phyloP scores from a whole-genome alignment of 352 stramenopile species.

The Phytophthora sp. region DNA sequence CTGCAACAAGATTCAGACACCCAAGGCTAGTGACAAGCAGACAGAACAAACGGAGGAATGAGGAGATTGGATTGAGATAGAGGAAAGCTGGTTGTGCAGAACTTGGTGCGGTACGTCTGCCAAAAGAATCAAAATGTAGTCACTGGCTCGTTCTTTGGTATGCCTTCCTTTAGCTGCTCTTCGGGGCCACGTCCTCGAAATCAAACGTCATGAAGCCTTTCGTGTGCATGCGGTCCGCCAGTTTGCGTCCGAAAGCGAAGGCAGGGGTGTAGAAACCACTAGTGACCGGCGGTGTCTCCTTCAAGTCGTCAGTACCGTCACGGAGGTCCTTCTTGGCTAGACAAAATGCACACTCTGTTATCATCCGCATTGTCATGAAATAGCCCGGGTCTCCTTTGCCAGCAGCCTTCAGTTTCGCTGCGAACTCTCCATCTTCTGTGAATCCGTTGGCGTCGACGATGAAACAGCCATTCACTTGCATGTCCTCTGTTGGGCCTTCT shows the following conservation, averaged over 20 bases:
- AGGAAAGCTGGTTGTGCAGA: not conserved
- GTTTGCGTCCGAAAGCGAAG: conserved; percentile 42
- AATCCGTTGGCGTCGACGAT: conserved; percentile 52
- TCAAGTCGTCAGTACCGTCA: conserved; percentile 8
- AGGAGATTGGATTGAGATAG: not conserved
- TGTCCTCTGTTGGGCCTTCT: conserved; percentile 66
- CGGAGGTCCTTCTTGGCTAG: conserved; percentile 36
- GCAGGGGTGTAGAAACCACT: conserved; percentile 52
- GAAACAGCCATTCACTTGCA: conserved; percentile 72
- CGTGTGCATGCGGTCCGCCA: conserved; percentile 38
- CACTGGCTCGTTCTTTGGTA: conserved; percentile 4
- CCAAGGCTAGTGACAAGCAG: conserved; percentile 4
- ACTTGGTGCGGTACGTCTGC: too few species aligned
- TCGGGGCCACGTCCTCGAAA: conserved; percentile 14
- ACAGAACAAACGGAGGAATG: conserved; percentile 2
- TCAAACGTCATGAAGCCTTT: conserved; percentile 49
- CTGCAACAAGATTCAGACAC: conserved; percentile 55
- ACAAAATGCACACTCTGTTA: conserved; percentile 48
- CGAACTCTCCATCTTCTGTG: conserved; percentile 33
- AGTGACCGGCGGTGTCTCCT: conserved; percentile 16
- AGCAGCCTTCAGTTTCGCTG: conserved; percentile 18
- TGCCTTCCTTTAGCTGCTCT: not conserved
- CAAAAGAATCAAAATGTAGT: conserved; percentile 10
- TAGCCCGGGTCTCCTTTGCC: conserved; percentile 46
- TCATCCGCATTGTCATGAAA: conserved; percentile 45